These are phyloP conservation scores for Didymella exigua DNA, from an alignment of 2,329 filamentous ascomycete species.

Conservation along the genomic window DNA sequence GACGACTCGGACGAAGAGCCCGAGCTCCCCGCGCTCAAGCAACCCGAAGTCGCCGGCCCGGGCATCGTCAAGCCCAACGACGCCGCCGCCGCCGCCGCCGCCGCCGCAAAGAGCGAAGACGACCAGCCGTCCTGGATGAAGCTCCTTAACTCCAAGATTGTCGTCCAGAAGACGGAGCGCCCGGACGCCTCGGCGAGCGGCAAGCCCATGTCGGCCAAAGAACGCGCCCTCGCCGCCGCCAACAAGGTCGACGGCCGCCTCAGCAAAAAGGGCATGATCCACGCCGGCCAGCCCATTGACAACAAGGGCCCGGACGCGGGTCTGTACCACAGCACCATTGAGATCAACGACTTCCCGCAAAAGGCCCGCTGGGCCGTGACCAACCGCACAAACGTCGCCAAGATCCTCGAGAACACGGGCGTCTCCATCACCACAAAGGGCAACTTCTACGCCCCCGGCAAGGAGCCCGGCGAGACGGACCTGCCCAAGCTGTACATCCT, in stretches of 20 bases:
- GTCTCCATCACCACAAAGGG: constrained; percentile 98
- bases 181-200: constrained; percentile 54
- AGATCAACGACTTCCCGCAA: constrained; percentile 99
- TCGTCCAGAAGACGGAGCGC: constrained; percentile 72
- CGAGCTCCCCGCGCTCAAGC: constrained; percentile 62
- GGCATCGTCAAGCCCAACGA: constrained; percentile 41
- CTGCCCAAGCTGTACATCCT: constrained; percentile 97
- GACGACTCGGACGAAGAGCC: constrained; percentile 83
- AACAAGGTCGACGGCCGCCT: constrained; percentile 89
- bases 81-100: background rate
- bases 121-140: constrained; percentile 41
- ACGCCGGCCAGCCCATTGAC: constrained; percentile 92
- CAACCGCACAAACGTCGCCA: constrained; percentile 96
- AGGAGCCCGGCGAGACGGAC: constrained; percentile 72
- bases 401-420: constrained; percentile 92
- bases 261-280: constrained; percentile 85
- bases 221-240: constrained; percentile 88
- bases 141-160: constrained; percentile 69
- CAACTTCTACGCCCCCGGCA: constrained; percentile 82
- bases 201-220: constrained; percentile 66
- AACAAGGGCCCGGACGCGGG: constrained; percentile 98
- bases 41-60: constrained; percentile 55
- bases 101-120: constrained; percentile 21
- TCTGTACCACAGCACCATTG: constrained; percentile 93
- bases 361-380: constrained; percentile 99